Evolutionary conservation across 768 basidiomycete genomes (phyloP).

Genomic region (Russula emetica): DNA sequence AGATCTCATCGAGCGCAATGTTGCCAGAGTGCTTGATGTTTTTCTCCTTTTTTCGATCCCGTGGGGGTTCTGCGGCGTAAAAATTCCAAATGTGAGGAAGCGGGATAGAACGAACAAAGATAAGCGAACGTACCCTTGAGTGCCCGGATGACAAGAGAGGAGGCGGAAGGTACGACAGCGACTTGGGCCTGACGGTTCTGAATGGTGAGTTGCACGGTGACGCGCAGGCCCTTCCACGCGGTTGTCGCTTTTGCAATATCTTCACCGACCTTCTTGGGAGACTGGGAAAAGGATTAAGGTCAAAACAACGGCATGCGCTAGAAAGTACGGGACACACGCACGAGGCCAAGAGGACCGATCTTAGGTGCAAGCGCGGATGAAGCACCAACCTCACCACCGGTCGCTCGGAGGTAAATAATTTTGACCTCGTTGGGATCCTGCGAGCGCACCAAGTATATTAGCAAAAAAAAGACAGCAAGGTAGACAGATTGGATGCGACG

Average conservation of each 20-base stretch:
- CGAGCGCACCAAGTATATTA: slow-evolving; percentile 1
- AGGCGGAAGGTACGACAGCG: slow-evolving; percentile 94
- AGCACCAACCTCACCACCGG: slow-evolving; percentile 99
- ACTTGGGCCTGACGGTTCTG: slow-evolving; percentile 99
- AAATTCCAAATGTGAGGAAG: not conserved
- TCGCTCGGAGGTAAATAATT: slow-evolving; percentile 97
- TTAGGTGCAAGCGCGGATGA: slow-evolving; percentile 98
- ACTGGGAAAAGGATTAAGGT: slow-evolving; percentile 46
- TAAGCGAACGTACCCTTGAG: slow-evolving; percentile 74
- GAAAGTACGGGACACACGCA: slow-evolving; percentile 40
- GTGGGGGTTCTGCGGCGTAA: slow-evolving; percentile 74
- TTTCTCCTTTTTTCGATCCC: slow-evolving; percentile 99
- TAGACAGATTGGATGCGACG: slow-evolving; percentile 28
- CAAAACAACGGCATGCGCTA: slow-evolving; percentile 11
- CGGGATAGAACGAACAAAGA: not conserved
- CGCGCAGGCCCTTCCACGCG: slow-evolving; percentile 98
- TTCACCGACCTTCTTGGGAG: slow-evolving; percentile 99
- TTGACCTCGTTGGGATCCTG: slow-evolving; percentile 98
- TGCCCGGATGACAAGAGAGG: slow-evolving; percentile 94
- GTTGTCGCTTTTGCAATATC: slow-evolving; percentile 99
- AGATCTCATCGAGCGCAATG: slow-evolving; percentile 87
- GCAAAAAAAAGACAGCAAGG: not conserved
- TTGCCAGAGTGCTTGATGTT: slow-evolving; percentile 99
- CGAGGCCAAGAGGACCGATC: slow-evolving; percentile 99
- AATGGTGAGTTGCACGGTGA: slow-evolving; percentile 97